phyloP scores from a whole-genome alignment of 176 grass and related monocot genomes.

The Aegilops tauschii region DNA sequence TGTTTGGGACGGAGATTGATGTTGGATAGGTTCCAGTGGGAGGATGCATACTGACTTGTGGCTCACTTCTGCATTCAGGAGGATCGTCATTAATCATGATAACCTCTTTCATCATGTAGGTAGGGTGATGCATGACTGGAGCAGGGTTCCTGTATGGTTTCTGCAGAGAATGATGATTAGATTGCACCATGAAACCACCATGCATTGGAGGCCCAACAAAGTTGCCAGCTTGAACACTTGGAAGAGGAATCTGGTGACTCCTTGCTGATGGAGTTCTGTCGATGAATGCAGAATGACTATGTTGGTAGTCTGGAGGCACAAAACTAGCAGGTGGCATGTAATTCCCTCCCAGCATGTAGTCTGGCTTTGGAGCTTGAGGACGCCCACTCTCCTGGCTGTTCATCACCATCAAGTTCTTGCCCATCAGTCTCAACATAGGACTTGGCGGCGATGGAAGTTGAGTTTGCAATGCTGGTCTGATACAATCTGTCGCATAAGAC shows the following conservation, averaged over 20 bases:
- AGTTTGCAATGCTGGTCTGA: conserved; percentile 41
- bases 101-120: conserved; percentile 64
- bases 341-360: conserved; percentile 40
- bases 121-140: conserved; percentile 33
- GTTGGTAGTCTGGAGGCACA: conserved; percentile 40
- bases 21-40: conserved; percentile 28
- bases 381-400: conserved; percentile 74
- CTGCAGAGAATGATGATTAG: conserved; percentile 37
- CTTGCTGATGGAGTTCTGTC: conserved; percentile 19
- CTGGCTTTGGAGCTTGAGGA: conserved; percentile 50
- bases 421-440: conserved; percentile 87
- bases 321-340: conserved; percentile 53
- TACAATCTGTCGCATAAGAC: conserved; percentile 35
- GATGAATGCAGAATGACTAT: conserved; percentile 47
- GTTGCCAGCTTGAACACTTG: conserved; percentile 36
- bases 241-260: conserved; percentile 38
- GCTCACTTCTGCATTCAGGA: conserved; percentile 46
- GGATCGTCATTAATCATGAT: conserved; percentile 62
- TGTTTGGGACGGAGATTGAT: conserved; percentile 34
- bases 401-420: conserved; percentile 88
- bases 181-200: conserved; percentile 32
- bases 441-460: conserved; percentile 64
- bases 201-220: conserved; percentile 36
- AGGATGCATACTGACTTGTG: conserved; percentile 32
- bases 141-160: conserved; percentile 37